phyloP scores from a whole-genome alignment of 2,329 filamentous ascomycete species.

The Emergomyces pasteurianus region DNA sequence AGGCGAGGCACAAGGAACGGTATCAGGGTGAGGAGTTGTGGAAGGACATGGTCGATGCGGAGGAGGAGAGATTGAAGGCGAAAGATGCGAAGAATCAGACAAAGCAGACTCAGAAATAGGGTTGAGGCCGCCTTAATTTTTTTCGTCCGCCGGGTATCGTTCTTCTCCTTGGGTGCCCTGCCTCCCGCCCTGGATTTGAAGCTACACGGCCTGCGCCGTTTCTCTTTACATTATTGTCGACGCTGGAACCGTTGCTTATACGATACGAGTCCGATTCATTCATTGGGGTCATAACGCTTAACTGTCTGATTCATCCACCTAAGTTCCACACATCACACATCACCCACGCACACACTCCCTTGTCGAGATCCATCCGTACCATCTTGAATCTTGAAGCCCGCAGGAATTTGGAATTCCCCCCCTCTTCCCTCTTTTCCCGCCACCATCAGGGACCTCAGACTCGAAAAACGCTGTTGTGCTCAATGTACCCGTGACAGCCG shows the following conservation, averaged over 20 bases:
- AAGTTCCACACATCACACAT: neutral
- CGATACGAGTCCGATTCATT: neutral
- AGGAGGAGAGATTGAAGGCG: slow-evolving; percentile 34
- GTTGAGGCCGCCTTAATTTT: too few species aligned
- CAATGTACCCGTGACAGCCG: too few species aligned
- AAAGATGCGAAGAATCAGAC: slow-evolving; percentile 12
- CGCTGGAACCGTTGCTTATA: neutral
- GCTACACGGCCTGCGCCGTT: neutral
- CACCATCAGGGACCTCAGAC: neutral
- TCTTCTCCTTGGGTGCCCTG: neutral
- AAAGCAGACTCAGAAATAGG: neutral
- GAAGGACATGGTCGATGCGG: slow-evolving; percentile 47
- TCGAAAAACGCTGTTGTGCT: neutral
- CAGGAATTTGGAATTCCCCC: too few species aligned
- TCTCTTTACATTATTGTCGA: neutral
- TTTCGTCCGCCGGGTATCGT: neutral
- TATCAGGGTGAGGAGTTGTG: slow-evolving; percentile 87
- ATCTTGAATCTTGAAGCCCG: neutral
- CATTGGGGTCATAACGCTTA: neutral
- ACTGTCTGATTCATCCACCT: neutral
- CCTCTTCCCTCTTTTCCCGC: too few species aligned
- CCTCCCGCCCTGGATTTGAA: neutral
- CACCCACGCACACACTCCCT: too few species aligned
- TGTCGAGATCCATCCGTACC: too few species aligned
- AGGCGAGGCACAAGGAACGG: slow-evolving; percentile 70